Conservation (phyloP, 2,329 filamentous ascomycete species). For the Pyrenochaeta sp. region DNA sequence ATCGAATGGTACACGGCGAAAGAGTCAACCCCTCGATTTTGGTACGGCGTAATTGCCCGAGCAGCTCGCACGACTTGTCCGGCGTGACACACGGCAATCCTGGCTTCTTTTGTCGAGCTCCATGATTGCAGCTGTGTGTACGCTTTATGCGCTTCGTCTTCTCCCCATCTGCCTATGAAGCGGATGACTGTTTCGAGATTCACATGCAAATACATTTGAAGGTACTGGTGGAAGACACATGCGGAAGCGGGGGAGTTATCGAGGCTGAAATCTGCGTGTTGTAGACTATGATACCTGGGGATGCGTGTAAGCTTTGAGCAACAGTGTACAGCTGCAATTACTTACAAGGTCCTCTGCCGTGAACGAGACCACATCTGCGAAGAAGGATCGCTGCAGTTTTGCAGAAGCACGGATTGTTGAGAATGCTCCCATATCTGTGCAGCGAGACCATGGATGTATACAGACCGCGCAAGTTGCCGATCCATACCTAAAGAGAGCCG, state of each 20-base stretch:
- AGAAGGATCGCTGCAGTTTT: slow-evolving; percentile 20
- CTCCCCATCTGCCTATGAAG: slow-evolving; percentile 70
- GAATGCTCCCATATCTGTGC: slow-evolving; percentile 26
- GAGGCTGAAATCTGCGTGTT: slow-evolving; percentile 55
- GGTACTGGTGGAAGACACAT: slow-evolving; percentile 54
- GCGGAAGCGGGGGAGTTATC: slow-evolving; percentile 10
- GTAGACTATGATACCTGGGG: too few species aligned
- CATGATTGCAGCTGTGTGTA: too few species aligned
- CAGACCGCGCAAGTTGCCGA: slow-evolving; percentile 20
- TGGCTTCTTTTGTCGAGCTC: slow-evolving; percentile 39
- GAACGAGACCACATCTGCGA: slow-evolving; percentile 27
- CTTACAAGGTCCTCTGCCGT: slow-evolving; percentile 21
- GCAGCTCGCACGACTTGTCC: slow-evolving; percentile 25
- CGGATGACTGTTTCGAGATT: slow-evolving; percentile 69
- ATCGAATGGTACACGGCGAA: slow-evolving; percentile 30
- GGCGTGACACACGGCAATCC: slow-evolving; percentile 25
- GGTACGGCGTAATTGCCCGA: slow-evolving; percentile 21
- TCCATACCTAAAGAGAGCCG: slow-evolving; percentile 62
- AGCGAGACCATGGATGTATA: slow-evolving; percentile 25
- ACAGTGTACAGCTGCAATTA: too few species aligned
- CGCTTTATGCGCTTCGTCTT: slow-evolving; percentile 70
- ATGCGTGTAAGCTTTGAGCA: too few species aligned
- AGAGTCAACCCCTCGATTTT: slow-evolving; percentile 24
- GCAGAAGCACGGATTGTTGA: slow-evolving; percentile 21
- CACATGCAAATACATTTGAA: slow-evolving; percentile 69